Percentiles rank a stretch among this genome's conserved stretches.
Evolutionary conservation across 768 basidiomycete genomes (phyloP).

Genomic region (Brasilioporus rufonigricans): DNA sequence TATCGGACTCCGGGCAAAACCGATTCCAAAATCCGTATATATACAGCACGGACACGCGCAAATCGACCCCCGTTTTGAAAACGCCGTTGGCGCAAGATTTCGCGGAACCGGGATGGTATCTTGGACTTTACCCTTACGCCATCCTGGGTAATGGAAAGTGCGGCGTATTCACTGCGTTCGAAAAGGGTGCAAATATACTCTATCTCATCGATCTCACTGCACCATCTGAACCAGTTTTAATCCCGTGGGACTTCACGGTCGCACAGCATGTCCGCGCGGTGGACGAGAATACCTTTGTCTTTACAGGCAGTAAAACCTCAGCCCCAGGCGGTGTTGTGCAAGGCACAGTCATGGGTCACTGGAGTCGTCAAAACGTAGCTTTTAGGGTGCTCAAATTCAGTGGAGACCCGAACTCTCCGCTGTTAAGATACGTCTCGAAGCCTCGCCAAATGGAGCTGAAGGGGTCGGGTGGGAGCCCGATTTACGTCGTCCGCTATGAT

Average conservation of each 20-base stretch:
- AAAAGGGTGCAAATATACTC: slow-evolving; percentile 30
- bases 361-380: slow-evolving; percentile 1
- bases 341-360: slow-evolving; percentile 1
- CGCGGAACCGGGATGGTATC: slow-evolving; percentile 13
- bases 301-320: not conserved
- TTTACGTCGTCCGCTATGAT: slow-evolving; percentile 58
- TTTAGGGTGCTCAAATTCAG: not conserved
- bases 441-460: not conserved
- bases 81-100: slow-evolving; percentile 24
- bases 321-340: slow-evolving; percentile 10
- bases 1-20: slow-evolving; percentile 49
- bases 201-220: slow-evolving; percentile 28
- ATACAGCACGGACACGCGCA: slow-evolving; percentile 25
- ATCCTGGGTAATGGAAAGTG: slow-evolving; percentile 21
- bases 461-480: slow-evolving; percentile 49
- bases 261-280: slow-evolving; percentile 12
- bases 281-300: slow-evolving; percentile 4
- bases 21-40: slow-evolving; percentile 53
- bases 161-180: slow-evolving; percentile 32
- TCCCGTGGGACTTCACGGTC: slow-evolving; percentile 9
- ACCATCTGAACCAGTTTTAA: not conserved
- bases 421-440: not conserved
- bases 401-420: not conserved
- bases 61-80: slow-evolving; percentile 27
- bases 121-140: slow-evolving; percentile 20